These are phyloP conservation scores for Blastomyces silverae DNA, from an alignment of 2,329 filamentous ascomycete genomes.

Conservation along the genomic window DNA sequence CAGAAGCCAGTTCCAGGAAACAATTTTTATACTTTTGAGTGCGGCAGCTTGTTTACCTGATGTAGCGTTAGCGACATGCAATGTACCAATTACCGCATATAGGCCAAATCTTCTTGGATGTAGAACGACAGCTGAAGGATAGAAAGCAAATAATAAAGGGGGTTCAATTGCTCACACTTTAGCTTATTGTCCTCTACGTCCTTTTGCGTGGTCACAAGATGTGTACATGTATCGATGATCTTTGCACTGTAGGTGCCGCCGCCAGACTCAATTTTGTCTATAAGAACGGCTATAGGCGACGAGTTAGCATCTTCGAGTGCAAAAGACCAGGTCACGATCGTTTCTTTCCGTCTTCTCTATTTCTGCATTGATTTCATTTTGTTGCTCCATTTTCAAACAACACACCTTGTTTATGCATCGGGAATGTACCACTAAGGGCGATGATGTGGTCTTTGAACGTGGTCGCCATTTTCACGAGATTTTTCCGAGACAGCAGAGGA, in stretches of 20 bases:
- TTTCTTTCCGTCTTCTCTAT: not conserved
- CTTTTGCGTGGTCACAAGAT: constrained; percentile 35
- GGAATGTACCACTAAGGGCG: constrained; percentile 56
- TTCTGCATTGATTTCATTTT: not conserved
- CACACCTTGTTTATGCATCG: constrained; percentile 47
- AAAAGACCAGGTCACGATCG: not conserved
- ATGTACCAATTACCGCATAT: not conserved
- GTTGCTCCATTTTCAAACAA: not conserved
- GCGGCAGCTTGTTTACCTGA: constrained; percentile 42
- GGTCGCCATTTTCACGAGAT: constrained; percentile 24
- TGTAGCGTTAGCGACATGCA: not conserved
- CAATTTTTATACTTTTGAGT: constrained; percentile 47
- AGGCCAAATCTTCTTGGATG: no score
- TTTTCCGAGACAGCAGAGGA: not conserved
- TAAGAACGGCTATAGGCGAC: constrained; percentile 27
- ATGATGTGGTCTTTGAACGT: constrained; percentile 38
- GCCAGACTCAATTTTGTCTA: constrained; percentile 29
- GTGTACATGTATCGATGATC: constrained; percentile 32
- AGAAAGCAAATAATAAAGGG: constrained; percentile 1
- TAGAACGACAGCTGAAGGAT: constrained; percentile 11
- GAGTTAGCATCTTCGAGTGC: constrained; percentile 6
- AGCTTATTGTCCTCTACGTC: constrained; percentile 33
- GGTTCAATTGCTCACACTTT: constrained; percentile 30
- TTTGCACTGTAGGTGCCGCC: constrained; percentile 32
- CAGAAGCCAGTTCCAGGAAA: constrained; percentile 56